phyloP scores from a whole-genome alignment of 345 rosid genomes.

The Citrus inodora region DNA sequence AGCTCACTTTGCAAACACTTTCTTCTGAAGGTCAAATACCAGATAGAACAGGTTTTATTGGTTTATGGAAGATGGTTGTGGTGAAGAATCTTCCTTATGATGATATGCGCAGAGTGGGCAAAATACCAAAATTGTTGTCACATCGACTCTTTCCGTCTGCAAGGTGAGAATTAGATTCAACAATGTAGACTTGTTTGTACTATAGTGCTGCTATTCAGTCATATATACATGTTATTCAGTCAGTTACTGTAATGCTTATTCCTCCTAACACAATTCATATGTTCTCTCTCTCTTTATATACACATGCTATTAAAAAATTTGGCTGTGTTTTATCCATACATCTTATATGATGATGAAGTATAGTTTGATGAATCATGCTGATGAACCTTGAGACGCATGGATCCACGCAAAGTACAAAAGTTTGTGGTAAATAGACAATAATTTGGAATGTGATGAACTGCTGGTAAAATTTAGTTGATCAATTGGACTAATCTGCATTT shows the following conservation, averaged over 20 bases:
- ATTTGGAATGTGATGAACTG: not conserved
- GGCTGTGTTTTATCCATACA: not conserved
- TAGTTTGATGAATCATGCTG: not conserved
- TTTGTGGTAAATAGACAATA: not conserved
- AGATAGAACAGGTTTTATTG: conserved; percentile 80
- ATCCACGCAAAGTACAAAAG: not conserved
- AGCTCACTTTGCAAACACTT: conserved; percentile 65
- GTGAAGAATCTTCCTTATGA: conserved; percentile 81
- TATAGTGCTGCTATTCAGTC: not conserved
- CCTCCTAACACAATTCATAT: not conserved
- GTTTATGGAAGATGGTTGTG: conserved; percentile 92
- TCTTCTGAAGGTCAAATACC: conserved; percentile 72
- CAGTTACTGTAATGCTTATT: not conserved
- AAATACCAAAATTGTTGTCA: conserved; percentile 85
- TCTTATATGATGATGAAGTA: not conserved
- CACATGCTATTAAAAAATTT: not conserved
- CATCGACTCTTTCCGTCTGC: conserved; percentile 98
- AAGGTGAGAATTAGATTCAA: conserved; percentile 46
- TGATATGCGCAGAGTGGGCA: conserved; percentile 97
- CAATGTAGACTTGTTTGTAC: not conserved
- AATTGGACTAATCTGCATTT: not conserved
- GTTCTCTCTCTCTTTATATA: not conserved
- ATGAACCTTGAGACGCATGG: not conserved
- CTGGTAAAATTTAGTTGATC: not conserved
- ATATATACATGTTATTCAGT: not conserved